A percentile compares a stretch with the other conserved stretches of the same genome.
Conservation (phyloP, 805 yeast genomes). For the Candida railenensis region DNA sequence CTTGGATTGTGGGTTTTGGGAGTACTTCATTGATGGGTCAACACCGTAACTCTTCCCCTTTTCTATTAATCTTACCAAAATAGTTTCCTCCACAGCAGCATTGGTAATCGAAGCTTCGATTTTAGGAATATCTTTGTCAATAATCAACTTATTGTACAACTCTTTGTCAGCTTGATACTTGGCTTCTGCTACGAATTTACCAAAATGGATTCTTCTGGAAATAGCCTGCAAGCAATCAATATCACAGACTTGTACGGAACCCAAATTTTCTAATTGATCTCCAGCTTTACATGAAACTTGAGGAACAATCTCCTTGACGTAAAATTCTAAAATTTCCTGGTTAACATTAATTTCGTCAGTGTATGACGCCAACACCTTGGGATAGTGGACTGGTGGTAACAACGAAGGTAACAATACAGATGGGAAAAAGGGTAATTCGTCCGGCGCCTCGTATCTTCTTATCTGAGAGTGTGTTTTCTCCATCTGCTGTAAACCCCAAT, state of each 20-base stretch:
- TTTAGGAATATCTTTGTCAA: conserved; percentile 63
- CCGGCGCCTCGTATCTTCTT: conserved; percentile 91
- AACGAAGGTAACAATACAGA: conserved; percentile 62
- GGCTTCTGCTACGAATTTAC: conserved; percentile 96
- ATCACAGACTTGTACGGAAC: conserved; percentile 82
- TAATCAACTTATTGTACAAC: conserved; percentile 62
- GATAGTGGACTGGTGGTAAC: conserved; percentile 77
- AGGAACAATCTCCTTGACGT: conserved; percentile 76
- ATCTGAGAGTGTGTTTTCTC: conserved; percentile 70
- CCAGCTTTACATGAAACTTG: conserved; percentile 61
- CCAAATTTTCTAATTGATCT: conserved; percentile 82
- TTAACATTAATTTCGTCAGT: conserved; percentile 77
- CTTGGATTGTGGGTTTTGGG: conserved; percentile 67
- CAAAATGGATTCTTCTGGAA: conserved; percentile 92
- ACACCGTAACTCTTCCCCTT: conserved; percentile 88
- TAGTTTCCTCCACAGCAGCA: conserved; percentile 79
- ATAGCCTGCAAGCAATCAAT: conserved; percentile 85
- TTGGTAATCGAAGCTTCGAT: conserved; percentile 84
- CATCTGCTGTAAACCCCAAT: conserved; percentile 76
- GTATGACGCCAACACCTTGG: conserved; percentile 73
- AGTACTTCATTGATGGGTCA: conserved; percentile 76
- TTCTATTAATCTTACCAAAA: conserved; percentile 69
- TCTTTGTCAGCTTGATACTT: conserved; percentile 73
- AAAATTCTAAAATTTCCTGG: conserved; percentile 60
- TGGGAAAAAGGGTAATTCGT: conserved; percentile 89